Evolutionary conservation across 129 eudicot genomes (phyloP).

Genomic region (Glebionis coronaria): DNA sequence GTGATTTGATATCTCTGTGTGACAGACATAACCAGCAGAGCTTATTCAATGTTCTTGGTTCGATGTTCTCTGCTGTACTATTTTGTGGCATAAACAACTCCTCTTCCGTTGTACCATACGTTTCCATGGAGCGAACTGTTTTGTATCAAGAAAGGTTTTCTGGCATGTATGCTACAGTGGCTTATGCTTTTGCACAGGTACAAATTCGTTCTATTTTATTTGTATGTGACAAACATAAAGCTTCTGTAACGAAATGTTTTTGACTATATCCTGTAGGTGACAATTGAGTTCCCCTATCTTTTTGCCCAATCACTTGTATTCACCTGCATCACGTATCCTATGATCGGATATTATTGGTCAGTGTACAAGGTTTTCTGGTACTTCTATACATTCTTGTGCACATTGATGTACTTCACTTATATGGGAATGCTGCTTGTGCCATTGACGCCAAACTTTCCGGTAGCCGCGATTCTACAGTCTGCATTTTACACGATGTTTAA

Average conservation of each 20-base stretch:
- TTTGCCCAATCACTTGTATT: constrained; percentile 22
- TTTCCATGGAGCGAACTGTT: constrained; percentile 27
- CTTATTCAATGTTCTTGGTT: constrained; percentile 31
- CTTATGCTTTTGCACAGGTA: constrained; percentile 38
- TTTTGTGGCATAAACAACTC: constrained; percentile 26
- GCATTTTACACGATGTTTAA: constrained; percentile 39
- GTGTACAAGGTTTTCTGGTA: constrained; percentile 32
- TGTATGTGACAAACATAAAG: not conserved
- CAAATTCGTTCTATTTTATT: not conserved
- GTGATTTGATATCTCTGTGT: not conserved
- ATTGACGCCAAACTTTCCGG: constrained; percentile 44
- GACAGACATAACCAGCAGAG: constrained; percentile 30
- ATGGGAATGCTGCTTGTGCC: constrained; percentile 28
- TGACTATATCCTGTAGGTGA: constrained; percentile 20
- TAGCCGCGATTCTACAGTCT: constrained; percentile 44
- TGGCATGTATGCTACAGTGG: constrained; percentile 35
- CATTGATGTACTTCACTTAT: constrained; percentile 31
- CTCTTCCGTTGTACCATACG: constrained; percentile 29
- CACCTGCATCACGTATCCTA: constrained; percentile 28
- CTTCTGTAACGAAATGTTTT: not conserved
- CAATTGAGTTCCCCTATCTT: constrained; percentile 34
- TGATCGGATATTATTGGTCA: constrained; percentile 32
- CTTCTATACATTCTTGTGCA: constrained; percentile 32
- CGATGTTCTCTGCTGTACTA: constrained; percentile 20
- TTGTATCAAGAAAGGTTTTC: constrained; percentile 31